phyloP scores from a whole-genome alignment of 2,329 filamentous ascomycete genomes.

The Incumbomyces delicatus region DNA sequence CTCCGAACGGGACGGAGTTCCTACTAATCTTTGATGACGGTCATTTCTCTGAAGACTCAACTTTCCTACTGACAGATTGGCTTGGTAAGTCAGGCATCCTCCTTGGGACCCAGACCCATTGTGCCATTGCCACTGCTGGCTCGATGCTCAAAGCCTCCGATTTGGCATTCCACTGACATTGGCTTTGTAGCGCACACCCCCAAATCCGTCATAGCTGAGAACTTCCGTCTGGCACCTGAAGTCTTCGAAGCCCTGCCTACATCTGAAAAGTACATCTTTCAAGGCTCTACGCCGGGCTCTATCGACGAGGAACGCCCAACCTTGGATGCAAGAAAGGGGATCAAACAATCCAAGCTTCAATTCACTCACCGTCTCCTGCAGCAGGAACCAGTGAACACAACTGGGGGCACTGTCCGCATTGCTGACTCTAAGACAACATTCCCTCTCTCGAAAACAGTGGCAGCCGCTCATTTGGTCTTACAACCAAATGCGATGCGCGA shows the following conservation, averaged over 20 bases:
- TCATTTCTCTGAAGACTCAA: conserved; percentile 54
- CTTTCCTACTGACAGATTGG: conserved; percentile 62
- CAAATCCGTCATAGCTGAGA: conserved; percentile 61
- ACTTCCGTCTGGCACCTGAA: conserved; percentile 63
- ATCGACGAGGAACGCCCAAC: conserved; percentile 57
- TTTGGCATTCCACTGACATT: too few relatives aligned
- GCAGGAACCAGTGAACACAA: conserved; percentile 55
- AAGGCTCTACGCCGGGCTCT: conserved; percentile 53
- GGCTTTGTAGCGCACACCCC: conserved; percentile 51
- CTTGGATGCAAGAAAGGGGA: conserved; percentile 38
- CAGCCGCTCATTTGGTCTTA: conserved; percentile 62
- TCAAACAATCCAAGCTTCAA: conserved; percentile 57
- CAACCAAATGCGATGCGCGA: conserved; percentile 63
- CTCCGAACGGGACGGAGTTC: conserved; percentile 54
- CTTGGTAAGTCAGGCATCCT: conserved; percentile 38
- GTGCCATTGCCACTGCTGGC: neutral
- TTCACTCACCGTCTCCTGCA: conserved; percentile 65
- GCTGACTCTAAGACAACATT: conserved; percentile 63
- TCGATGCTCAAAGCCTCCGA: too few relatives aligned
- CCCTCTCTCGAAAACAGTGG: conserved; percentile 61
- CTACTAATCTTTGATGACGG: conserved; percentile 54
- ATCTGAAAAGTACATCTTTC: conserved; percentile 65
- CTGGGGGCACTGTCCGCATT: conserved; percentile 63
- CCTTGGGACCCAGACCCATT: neutral
- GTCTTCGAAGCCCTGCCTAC: conserved; percentile 59